Base-by-base conservation (phyloP, 2,329 filamentous ascomycete genomes). In the Sporothrix brasiliensis region DNA sequence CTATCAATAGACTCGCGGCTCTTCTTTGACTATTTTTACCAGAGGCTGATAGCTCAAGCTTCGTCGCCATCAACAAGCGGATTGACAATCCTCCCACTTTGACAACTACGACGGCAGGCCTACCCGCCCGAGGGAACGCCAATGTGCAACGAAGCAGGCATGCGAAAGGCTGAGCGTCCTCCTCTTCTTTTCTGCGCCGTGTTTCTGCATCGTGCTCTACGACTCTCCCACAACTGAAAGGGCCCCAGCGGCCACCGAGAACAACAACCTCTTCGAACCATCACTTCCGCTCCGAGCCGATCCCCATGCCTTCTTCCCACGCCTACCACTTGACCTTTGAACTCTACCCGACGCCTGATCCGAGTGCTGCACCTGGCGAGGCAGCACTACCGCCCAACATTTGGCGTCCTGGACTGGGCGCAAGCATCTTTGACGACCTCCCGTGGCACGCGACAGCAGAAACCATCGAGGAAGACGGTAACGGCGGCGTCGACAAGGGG, bases 281-380 rank as follows among this genome's bases (percentile, higher is more conserved):
- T 41, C 39, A 13, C 60, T 9, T 39, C 54, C 27, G 13, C 34
- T 30, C n/a, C 53, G 34, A 11, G 34, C 19, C 41, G 24, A 53
- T 30, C 14, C 27, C 44, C 39, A 88, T 88, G 87, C 84, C 85
- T 81, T 83, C 84, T 80, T 84, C 84, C 41, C 89, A 88, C 77
- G 87, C 86, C 74, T 90, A 90, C 75, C 88, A 90, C 75, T 76
- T 91, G n/a, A 89, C 86, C 74, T 85, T 91, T 75, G 88, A 91
- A 80, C 82, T 90, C 54, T 90, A 90, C 77, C 79, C 82, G 56
- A 83, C 80, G 72, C 78, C 82, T 61, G 78, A 80, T 67, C 81
- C 82, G 4, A 76, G 75, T 1, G 58, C 71, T n/a, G 27, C 19
- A 4, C 24, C 6, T 50, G 41, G 58, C 65, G 5, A 11, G n/a